Evolutionary conservation across 2,329 filamentous ascomycete species (phyloP).

Genomic region (Venturia oleaginea): DNA sequence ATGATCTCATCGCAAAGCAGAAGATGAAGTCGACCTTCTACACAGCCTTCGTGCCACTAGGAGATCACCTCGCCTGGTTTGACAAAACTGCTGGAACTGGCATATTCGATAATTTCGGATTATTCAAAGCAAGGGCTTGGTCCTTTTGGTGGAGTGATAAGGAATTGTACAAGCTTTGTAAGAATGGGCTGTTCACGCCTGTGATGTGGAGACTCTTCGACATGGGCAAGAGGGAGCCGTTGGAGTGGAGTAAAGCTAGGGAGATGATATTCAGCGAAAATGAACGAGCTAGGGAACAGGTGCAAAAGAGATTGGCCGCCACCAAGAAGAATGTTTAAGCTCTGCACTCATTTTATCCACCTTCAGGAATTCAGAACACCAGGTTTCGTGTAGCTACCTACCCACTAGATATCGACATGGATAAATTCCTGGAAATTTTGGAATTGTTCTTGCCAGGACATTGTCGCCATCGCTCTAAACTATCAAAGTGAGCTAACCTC

Average conservation of each 20-base stretch:
- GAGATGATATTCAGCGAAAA: conserved; percentile 18
- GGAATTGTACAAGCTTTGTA: conserved; percentile 24
- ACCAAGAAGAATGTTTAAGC: conserved; percentile 5
- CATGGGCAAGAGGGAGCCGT: conserved; percentile 22
- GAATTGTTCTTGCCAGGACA: too few species aligned
- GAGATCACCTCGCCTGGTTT: conserved; percentile 23
- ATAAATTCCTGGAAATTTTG: too few species aligned
- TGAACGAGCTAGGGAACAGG: conserved; percentile 3
- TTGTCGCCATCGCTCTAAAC: too few species aligned
- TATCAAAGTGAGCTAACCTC: neutral
- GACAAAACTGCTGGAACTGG: conserved; percentile 26
- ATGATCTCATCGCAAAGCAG: conserved; percentile 15
- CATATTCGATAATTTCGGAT: conserved; percentile 25
- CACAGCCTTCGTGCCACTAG: conserved; percentile 18
- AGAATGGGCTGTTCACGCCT: conserved; percentile 26
- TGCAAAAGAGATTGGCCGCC: neutral
- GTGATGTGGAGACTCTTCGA: conserved; percentile 29
- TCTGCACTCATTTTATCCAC: too few species aligned
- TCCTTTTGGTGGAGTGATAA: conserved; percentile 27
- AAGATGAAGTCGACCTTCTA: conserved; percentile 19
- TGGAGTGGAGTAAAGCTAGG: conserved; percentile 23
- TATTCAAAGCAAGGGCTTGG: conserved; percentile 24
- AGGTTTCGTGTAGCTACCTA: too few species aligned
- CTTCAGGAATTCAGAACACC: too few species aligned
- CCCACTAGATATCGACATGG: too few species aligned